Conservation (phyloP, 2,329 filamentous ascomycete species). For the Fusarium begoniae region DNA sequence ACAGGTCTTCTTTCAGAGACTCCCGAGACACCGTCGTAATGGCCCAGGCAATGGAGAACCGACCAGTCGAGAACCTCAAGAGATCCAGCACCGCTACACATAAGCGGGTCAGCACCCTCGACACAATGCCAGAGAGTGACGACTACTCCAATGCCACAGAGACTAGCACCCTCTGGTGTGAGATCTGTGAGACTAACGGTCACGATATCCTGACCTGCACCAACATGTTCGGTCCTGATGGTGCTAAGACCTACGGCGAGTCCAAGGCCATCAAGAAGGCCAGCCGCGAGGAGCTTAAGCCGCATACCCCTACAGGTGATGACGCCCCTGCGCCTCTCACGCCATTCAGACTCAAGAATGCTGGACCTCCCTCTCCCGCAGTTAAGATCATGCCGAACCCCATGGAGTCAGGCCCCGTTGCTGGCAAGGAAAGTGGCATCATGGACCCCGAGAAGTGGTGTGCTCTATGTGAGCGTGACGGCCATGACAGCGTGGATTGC, state of each 20-base stretch:
- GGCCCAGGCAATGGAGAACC: constrained; percentile 59
- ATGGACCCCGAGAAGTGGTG: constrained; percentile 94
- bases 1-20: constrained; percentile 69
- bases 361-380: constrained; percentile 48
- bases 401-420: constrained; percentile 73
- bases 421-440: constrained; percentile 80
- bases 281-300: constrained; percentile 50
- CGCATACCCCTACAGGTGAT: constrained; percentile 55
- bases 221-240: constrained; percentile 77
- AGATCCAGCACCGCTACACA: constrained; percentile 59
- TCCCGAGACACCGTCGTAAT: constrained; percentile 72
- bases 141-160: constrained; percentile 76
- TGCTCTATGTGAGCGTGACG: constrained; percentile 93
- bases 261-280: constrained; percentile 48
- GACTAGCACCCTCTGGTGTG: constrained; percentile 83
- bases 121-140: constrained; percentile 77
- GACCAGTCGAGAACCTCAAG: constrained; percentile 58
- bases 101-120: constrained; percentile 65
- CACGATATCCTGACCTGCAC: constrained; percentile 96
- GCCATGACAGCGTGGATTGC: constrained; percentile 95
- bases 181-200: constrained; percentile 91
- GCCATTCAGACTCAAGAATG: constrained; percentile 59
- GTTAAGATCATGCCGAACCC: constrained; percentile 66
- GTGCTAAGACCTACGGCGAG: constrained; percentile 47
- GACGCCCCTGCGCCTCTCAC: constrained; percentile 65